Evolutionary conservation across 1,284 basidiomycete genomes (phyloP).

Genomic region (Heterobasidion occidentale): DNA sequence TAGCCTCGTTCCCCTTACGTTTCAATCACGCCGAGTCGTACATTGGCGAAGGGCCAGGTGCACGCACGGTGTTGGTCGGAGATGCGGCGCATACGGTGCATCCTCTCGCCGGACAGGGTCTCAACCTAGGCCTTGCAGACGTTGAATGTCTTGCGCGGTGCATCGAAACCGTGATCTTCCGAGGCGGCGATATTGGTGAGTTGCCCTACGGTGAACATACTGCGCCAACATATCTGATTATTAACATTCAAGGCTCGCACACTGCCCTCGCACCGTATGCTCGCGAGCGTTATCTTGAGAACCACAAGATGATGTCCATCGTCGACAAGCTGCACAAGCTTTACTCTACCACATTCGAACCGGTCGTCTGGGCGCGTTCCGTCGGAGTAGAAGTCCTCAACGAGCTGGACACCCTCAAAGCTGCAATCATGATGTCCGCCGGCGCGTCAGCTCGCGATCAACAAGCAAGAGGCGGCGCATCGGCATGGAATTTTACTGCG

Average conservation of each 20-base stretch:
- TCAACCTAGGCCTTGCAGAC: constrained; percentile 91
- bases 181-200: constrained; percentile 78
- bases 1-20: constrained; percentile 87
- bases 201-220: constrained; percentile 3
- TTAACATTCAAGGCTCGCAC: constrained; percentile 50
- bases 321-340: constrained; percentile 87
- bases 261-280: constrained; percentile 74
- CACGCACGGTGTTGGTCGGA: constrained; percentile 84
- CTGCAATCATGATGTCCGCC: constrained; percentile 75
- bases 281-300: constrained; percentile 74
- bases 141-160: constrained; percentile 63
- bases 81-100: constrained; percentile 96
- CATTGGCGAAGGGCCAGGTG: constrained; percentile 59
- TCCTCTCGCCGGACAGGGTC: constrained; percentile 94
- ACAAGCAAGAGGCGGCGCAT: constrained; percentile 2
- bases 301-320: constrained; percentile 78
- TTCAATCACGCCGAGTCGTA: constrained; percentile 88
- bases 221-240: not conserved
- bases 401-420: constrained; percentile 78
- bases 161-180: constrained; percentile 45
- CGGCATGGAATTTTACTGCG: constrained; percentile 20
- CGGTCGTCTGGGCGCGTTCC: constrained; percentile 80
- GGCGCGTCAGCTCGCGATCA: constrained; percentile 35
- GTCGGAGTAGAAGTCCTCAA: constrained; percentile 88
- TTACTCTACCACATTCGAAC: constrained; percentile 58